Base-by-base conservation (phyloP, 352 stramenopile species). In the Sclerospora graminicola region DNA sequence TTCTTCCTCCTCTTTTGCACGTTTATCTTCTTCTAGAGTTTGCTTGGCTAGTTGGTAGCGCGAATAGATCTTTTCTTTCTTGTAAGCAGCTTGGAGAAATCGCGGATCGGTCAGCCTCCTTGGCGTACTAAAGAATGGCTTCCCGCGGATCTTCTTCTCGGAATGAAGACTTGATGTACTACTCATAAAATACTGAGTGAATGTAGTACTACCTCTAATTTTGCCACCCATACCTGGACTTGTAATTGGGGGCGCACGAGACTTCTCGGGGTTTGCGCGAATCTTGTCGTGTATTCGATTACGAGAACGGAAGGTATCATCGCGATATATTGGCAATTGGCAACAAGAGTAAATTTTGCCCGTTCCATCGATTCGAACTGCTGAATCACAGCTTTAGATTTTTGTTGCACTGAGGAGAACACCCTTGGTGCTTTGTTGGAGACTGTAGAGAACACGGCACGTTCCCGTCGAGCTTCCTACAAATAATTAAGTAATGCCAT, bases 161-260 rank as follows among this genome's bases (percentile, higher is more conserved):
- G 56, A 92, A 89, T 20, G 75, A 87, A 15, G 60, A 76, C 57
- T 87, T 88, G 59, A 92, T 82, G 31, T 92, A 50, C 63, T 84
- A 48, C 72, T 85, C 80, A 92, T 92, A 24, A 89, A 92, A 45
- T 84, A 89, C 45, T 92, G 80, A 51, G 80, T 92, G 48, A 92
- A 86, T 15, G 72, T 83, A n/a, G 80, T 81, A 43, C 62, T 82
- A 38, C 78, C 78, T 24, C 75, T 83, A 41, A 88, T 86, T 45
- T 76, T 75, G 20, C 81, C 81, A 35, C 78, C 79, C 63, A 88
- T 76, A 11, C 79, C 78, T 15, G 77, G 76, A 0, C 81, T 78
- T 7, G 76, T 84, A 14, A 88, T 64, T 8, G 81, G 81, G 1
- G 81, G 81, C 2, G 69, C 78, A 47, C 84, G 83, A 8, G 81